Evolutionary conservation across 2,329 filamentous ascomycete species (phyloP), one percentile per base, ranked within the genome.

Genomic region (Neonectria coccinea): DNA sequence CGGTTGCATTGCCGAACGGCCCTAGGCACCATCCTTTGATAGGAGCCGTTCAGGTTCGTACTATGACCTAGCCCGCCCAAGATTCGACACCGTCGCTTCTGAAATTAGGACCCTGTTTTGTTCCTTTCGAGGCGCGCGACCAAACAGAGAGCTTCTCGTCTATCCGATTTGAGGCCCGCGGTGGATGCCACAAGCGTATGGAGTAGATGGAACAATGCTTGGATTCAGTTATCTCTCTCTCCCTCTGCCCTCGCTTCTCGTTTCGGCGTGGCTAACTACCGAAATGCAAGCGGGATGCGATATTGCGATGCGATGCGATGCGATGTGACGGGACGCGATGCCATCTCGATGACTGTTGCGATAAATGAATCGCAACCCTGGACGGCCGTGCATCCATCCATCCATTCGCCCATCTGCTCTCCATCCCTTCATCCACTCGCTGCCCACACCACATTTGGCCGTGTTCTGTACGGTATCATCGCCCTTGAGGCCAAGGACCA

Each of bases 51-150:
- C 12, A 36, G 33, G 33, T 7, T 36, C 33, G 33, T 59, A 59
- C 51, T 42, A 20, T 42, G 27, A 47, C 59, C 62, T 63, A 62
- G 66, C 67, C 62, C 2, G 36, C 36, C 36, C 36, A 39, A 58
- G 54, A 70, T 52, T 67, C 67, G 52, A 64, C 56, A 58, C 62
- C 59, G 61, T 63, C 41, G 48, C 20, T 67, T 57, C 63, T 60
- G 63, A 70, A 70, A 63, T 70, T 68, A 54, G 48, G 63, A 58
- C 64, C 58, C 54, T 61, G 60, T 55, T 45, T 45, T 54, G 56
- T 61, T 72, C 67, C 70, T 68, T 65, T 70, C 64, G 60, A 60
- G 50, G 54, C 54, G 62, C 54, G 61, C 54, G 61, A 66, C 63
- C 64, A 66, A 61, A 59, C 55, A 59, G 47, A 62, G 36, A 60